phyloP scores from a whole-genome alignment of 805 yeast genomes.

The Hanseniaspora thailandica region DNA sequence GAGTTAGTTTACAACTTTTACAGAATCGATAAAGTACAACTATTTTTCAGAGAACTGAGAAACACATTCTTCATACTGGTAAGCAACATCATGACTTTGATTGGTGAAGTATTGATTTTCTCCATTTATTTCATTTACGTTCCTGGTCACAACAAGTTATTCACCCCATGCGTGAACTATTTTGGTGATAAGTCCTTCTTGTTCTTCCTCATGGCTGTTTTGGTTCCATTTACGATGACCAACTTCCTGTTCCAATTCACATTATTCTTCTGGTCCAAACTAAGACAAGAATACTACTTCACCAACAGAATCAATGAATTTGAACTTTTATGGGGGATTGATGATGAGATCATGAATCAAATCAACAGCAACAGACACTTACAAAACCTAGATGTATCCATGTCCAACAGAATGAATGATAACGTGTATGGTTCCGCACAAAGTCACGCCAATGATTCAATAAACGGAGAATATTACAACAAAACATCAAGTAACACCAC shows the following conservation, averaged over 20 bases:
- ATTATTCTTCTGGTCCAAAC: slow-evolving; percentile 21
- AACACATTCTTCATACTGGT: slow-evolving; percentile 17
- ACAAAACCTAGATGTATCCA: slow-evolving; percentile 16
- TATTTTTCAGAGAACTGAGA: slow-evolving; percentile 16
- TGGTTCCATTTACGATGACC: slow-evolving; percentile 26
- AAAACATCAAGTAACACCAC: background rate
- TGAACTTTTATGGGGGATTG: slow-evolving; percentile 16
- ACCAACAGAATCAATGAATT: slow-evolving; percentile 18
- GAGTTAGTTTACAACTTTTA: background rate
- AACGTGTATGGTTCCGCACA: background rate
- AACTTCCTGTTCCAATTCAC: slow-evolving; percentile 20
- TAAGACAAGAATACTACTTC: slow-evolving; percentile 14
- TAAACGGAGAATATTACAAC: background rate
- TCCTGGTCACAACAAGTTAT: slow-evolving; percentile 27
- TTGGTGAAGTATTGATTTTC: slow-evolving; percentile 29
- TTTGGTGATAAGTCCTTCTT: slow-evolving; percentile 28
- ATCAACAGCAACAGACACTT: slow-evolving; percentile 16
- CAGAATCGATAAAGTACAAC: slow-evolving; percentile 15
- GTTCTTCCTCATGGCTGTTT: slow-evolving; percentile 24
- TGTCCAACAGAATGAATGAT: slow-evolving; percentile 13
- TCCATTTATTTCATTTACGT: slow-evolving; percentile 34
- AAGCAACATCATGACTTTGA: slow-evolving; percentile 20
- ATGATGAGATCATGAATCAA: slow-evolving; percentile 7
- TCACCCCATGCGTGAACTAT: slow-evolving; percentile 26
- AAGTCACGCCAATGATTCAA: background rate